Evolutionary conservation across 2,329 filamentous ascomycete genomes (phyloP).

Genomic region (Pseudocercospora pini-densiflorae): DNA sequence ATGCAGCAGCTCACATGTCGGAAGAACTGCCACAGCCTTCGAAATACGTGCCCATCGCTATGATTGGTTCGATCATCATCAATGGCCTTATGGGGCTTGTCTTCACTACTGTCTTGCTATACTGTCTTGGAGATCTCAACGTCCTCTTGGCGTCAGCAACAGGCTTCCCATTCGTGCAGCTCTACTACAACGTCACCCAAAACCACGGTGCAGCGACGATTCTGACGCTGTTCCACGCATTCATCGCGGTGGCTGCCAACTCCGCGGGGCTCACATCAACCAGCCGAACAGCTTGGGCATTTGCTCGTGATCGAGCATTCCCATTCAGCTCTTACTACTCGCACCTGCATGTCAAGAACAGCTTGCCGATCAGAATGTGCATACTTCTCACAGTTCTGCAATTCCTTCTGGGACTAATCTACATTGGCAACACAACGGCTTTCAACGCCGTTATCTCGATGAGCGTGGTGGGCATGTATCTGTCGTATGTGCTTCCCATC

Average conservation of each 20-base stretch:
- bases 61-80: conserved; percentile 28
- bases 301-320: conserved; percentile 43
- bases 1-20: conserved; percentile 28
- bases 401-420: conserved; percentile 22
- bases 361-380: conserved; percentile 20
- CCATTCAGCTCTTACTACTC: conserved; percentile 40
- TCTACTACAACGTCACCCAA: conserved; percentile 33
- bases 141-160: conserved; percentile 33
- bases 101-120: conserved; percentile 27
- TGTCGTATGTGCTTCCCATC: conserved; percentile 22
- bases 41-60: conserved; percentile 31
- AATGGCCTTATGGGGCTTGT: conserved; percentile 28
- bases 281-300: conserved; percentile 42
- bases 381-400: conserved; percentile 20
- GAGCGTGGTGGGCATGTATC: conserved; percentile 23
- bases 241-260: conserved; percentile 38
- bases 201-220: conserved; percentile 31
- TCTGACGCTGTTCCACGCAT: conserved; percentile 41
- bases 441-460: conserved; percentile 25
- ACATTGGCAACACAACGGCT: conserved; percentile 25
- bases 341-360: conserved; percentile 10
- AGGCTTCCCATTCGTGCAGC: conserved; percentile 28
- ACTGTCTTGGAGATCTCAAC: conserved; percentile 27
- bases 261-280: conserved; percentile 43
- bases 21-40: conserved; percentile 32